Evolutionary conservation across 106 monocot genomes (phyloP).

Genomic region (Phalaenopsis equestris): DNA sequence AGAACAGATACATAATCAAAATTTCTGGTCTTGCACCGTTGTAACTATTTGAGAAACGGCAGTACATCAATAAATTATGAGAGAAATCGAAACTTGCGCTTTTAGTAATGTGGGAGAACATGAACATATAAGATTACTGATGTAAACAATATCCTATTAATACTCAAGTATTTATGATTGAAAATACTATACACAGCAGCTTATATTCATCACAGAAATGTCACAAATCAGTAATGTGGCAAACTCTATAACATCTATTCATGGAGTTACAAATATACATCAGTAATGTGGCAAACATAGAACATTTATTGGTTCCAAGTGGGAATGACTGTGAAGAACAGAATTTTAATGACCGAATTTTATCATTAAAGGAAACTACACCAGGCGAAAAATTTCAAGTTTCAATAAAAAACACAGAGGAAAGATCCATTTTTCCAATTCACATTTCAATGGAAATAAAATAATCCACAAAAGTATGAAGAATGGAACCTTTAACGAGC

Average conservation of each 20-base stretch:
- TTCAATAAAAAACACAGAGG: not conserved
- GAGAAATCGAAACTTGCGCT: not conserved
- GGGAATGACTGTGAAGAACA: not conserved
- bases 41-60: not conserved
- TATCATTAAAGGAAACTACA: not conserved
- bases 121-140: not conserved
- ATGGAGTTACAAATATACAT: not conserved
- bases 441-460: not conserved
- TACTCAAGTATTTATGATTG: not conserved
- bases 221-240: not conserved
- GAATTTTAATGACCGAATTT: not conserved
- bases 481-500: conserved; percentile 1
- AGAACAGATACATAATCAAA: not conserved
- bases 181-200: not conserved
- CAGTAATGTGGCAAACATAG: not conserved
- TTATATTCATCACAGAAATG: not conserved
- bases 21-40: not conserved
- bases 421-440: not conserved
- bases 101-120: not conserved
- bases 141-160: not conserved
- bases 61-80: not conserved
- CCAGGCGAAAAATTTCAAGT: not conserved
- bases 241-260: not conserved
- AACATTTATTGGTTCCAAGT: not conserved
- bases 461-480: not conserved